These are phyloP conservation scores for Nitzschia inconspicua DNA, from an alignment of 108 stramenopile genomes.

Conservation along the genomic window DNA sequence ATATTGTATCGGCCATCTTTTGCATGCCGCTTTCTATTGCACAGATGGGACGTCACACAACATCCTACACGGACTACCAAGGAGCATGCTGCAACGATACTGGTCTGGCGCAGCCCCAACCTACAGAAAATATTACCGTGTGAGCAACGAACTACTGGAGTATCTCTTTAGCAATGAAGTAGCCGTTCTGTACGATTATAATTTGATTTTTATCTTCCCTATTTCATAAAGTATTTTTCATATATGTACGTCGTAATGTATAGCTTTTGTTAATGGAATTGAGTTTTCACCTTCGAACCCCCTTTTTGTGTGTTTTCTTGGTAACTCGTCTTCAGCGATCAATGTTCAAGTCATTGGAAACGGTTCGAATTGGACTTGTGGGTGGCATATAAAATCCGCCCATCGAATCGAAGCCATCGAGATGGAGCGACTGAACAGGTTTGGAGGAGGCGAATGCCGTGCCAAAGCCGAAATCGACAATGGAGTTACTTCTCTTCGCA, in stretches of 20 bases:
- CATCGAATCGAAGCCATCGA: conserved; percentile 11
- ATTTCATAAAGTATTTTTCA: too few species aligned
- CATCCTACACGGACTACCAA: conserved; percentile 48
- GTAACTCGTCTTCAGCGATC: not conserved
- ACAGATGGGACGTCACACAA: conserved; percentile 83
- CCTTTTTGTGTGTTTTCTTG: not conserved
- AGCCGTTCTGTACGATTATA: not conserved
- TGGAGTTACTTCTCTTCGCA: not conserved
- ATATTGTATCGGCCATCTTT: conserved; percentile 52
- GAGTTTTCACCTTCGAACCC: not conserved
- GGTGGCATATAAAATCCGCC: conserved; percentile 18
- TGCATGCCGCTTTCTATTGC: conserved; percentile 64
- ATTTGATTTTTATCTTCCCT: not conserved
- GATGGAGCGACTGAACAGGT: conserved; percentile 15
- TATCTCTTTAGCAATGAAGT: not conserved
- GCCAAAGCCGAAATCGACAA: too few species aligned
- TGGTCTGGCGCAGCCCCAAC: conserved; percentile 14
- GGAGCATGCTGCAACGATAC: conserved; percentile 38
- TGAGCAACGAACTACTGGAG: not conserved
- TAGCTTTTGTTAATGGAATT: not conserved
- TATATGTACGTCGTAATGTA: too few species aligned
- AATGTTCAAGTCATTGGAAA: not conserved
- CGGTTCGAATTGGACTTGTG: conserved; percentile 15
- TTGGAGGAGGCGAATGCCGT: too few species aligned
- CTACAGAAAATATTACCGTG: not conserved